Evolutionary conservation across 2,329 filamentous ascomycete species (phyloP).

Genomic region (Macrophomina phaseolina): DNA sequence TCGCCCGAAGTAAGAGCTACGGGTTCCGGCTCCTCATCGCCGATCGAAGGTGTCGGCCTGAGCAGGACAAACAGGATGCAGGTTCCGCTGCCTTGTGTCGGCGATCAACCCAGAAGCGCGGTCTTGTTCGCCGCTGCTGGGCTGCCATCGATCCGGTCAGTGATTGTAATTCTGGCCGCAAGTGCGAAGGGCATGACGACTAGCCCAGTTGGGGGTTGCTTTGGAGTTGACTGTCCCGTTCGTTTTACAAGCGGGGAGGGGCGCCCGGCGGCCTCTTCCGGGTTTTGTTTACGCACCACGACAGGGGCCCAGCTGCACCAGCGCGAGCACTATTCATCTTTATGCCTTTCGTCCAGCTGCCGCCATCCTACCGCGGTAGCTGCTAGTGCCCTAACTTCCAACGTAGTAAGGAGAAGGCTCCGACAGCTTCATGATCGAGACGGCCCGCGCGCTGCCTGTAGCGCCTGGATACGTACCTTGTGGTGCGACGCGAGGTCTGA

Average conservation of each 20-base stretch:
- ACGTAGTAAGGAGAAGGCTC: conserved; percentile 24
- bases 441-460: conserved; percentile 7
- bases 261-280: neutral
- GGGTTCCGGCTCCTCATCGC: too few species aligned
- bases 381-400: conserved; percentile 3
- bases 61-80: too few species aligned
- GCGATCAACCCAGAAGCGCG: too few species aligned
- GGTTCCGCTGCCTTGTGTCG: too few species aligned
- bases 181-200: neutral
- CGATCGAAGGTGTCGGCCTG: too few species aligned
- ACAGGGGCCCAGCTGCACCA: neutral
- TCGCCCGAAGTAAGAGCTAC: too few species aligned
- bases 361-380: neutral
- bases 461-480: neutral
- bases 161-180: neutral
- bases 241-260: neutral
- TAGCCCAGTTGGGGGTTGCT: neutral
- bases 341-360: neutral
- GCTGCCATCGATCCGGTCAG: too few species aligned
- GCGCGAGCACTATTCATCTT: neutral
- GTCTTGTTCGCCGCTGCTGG: too few species aligned
- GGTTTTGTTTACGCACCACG: neutral
- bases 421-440: neutral
- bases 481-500: neutral
- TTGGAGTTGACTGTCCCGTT: neutral